phyloP scores from a whole-genome alignment of 179 eudicot genomes.

The Corrigiola litoralis region DNA sequence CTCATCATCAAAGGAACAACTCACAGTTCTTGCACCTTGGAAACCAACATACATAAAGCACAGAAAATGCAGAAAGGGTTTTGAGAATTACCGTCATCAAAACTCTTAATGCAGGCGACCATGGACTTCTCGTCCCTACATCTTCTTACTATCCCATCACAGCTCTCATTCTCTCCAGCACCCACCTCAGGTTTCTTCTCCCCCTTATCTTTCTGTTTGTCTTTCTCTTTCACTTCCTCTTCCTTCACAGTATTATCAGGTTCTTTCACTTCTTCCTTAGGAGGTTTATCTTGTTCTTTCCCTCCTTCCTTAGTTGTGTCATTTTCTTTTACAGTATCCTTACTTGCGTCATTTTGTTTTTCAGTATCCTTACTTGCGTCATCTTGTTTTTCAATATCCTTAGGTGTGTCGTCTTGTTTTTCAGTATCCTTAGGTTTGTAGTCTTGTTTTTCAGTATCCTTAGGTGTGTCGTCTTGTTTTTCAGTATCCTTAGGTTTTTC shows the following conservation, averaged over 20 bases:
- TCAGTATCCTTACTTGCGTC: conserved; percentile 7
- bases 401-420: conserved; percentile 7
- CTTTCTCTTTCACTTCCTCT: conserved; percentile 1
- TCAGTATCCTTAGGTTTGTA: conserved; percentile 9
- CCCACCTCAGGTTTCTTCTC: conserved; percentile 14
- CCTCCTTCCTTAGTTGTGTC: conserved; percentile 17
- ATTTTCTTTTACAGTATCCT: conserved; percentile 3
- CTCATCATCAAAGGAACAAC: background rate
- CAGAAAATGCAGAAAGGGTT: background rate
- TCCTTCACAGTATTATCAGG: background rate
- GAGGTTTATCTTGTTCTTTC: conserved; percentile 17
- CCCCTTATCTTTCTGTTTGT: conserved; percentile 22
- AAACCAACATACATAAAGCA: background rate
- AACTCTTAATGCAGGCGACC: conserved; percentile 52
- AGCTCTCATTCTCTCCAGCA: conserved; percentile 28
- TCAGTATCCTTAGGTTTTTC: too few species aligned
- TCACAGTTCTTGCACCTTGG: background rate
- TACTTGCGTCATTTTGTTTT: conserved; percentile 5
- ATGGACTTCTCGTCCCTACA: conserved; percentile 40
- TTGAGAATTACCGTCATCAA: conserved; percentile 39
- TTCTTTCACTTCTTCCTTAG: background rate
- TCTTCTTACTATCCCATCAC: conserved; percentile 31
- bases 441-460: conserved; percentile 4
- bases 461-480: too few species aligned
- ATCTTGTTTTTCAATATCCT: conserved; percentile 3